Evolutionary conservation across 129 eudicot genomes (phyloP).

Genomic region (Centella asiatica): DNA sequence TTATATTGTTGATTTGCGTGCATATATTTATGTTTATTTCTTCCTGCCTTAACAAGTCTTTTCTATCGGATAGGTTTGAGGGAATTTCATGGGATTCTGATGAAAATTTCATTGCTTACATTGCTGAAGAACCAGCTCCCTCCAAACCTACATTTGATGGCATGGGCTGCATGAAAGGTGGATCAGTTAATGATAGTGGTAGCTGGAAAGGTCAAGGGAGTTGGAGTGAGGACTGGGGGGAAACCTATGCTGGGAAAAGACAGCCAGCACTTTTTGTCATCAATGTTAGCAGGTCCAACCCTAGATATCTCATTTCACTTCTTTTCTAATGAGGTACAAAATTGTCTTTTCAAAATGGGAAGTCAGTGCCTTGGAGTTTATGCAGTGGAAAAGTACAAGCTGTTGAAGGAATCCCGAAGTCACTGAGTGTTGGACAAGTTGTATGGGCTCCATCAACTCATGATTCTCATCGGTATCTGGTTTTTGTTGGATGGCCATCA

Average conservation of each 20-base stretch:
- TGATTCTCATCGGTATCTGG: slow-evolving; percentile 43
- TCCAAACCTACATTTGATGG: slow-evolving; percentile 56
- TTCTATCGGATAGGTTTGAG: slow-evolving; percentile 7
- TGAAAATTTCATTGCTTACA: slow-evolving; percentile 74
- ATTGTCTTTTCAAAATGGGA: slow-evolving; percentile 7
- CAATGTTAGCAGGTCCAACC: slow-evolving; percentile 46
- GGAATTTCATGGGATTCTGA: slow-evolving; percentile 8
- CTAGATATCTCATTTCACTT: neutral
- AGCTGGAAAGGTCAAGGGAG: slow-evolving; percentile 97
- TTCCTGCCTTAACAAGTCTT: neutral
- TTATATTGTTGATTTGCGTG: neutral
- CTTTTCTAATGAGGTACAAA: neutral
- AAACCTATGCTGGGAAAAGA: slow-evolving; percentile 76
- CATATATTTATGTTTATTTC: neutral
- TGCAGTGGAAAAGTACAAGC: slow-evolving; percentile 85
- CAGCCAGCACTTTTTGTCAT: slow-evolving; percentile 82
- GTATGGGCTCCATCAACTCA: slow-evolving; percentile 71
- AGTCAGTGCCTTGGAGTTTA: neutral
- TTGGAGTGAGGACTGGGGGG: slow-evolving; percentile 98
- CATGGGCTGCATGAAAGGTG: slow-evolving; percentile 53
- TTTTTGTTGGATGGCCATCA: slow-evolving; percentile 96
- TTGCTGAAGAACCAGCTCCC: slow-evolving; percentile 79
- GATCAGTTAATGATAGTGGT: slow-evolving; percentile 57
- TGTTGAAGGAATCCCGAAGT: slow-evolving; percentile 56
- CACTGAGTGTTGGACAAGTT: slow-evolving; percentile 88